A percentile compares a stretch with the other conserved stretches of the same genome.
Evolutionary conservation across 1,284 basidiomycete species (phyloP).

Genomic region (Phylloboletellus chloephorus): DNA sequence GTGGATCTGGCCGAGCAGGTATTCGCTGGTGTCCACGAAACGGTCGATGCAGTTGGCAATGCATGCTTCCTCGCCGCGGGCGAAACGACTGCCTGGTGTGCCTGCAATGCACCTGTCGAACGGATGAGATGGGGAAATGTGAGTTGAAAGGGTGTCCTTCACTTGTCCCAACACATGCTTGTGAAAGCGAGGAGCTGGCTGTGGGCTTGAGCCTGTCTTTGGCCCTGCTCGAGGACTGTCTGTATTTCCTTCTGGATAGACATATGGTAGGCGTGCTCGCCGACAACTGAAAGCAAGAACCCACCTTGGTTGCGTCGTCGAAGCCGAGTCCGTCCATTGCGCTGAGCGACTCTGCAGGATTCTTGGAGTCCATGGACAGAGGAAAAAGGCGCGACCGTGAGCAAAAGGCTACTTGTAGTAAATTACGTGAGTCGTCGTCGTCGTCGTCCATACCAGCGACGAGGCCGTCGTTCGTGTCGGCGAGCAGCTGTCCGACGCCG

Average conservation of each 20-base stretch:
- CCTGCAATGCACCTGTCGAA: conserved; percentile 76
- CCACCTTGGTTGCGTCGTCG: conserved; percentile 73
- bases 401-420: conserved; percentile 25
- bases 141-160: conserved; percentile 26
- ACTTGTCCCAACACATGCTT: conserved; percentile 89
- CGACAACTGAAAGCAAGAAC: conserved; percentile 19
- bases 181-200: conserved; percentile 66
- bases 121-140: conserved; percentile 11
- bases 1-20: conserved; percentile 80
- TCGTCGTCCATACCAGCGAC: conserved; percentile 16
- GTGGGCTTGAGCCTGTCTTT: conserved; percentile 80
- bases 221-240: conserved; percentile 72
- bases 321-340: conserved; percentile 63
- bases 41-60: conserved; percentile 90
- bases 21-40: conserved; percentile 90
- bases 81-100: conserved; percentile 80
- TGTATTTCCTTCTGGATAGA: conserved; percentile 75
- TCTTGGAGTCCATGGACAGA: conserved; percentile 24
- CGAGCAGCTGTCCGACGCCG: conserved; percentile 6
- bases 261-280: not conserved
- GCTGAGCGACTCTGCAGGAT: conserved; percentile 24
- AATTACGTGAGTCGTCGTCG: conserved; percentile 23
- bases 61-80: conserved; percentile 78
- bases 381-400: conserved; percentile 18
- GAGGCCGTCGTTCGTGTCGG: conserved; percentile 7